Evolutionary conservation across 768 basidiomycete species (phyloP).

Genomic region (Trichaptum fuscoviolaceum): DNA sequence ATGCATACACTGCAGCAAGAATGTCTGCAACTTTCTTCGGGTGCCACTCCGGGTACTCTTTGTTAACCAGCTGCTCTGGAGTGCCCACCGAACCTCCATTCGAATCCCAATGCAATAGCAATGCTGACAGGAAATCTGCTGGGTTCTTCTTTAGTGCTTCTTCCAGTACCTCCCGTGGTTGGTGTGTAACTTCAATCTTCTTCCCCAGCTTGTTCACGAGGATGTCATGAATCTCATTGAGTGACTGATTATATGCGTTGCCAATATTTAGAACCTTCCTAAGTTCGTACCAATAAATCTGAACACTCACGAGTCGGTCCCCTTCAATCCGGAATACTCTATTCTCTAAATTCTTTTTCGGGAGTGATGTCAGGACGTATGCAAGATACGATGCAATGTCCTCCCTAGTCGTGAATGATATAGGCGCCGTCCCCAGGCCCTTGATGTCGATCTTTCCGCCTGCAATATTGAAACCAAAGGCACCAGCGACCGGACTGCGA

Average conservation of each 20-base stretch:
- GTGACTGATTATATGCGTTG: neutral
- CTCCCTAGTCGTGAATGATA: conserved; percentile 14
- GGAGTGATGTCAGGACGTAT: conserved; percentile 14
- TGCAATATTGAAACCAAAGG: conserved; percentile 10
- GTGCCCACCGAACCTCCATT: conserved; percentile 12
- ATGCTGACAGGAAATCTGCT: conserved; percentile 5
- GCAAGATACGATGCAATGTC: conserved; percentile 19
- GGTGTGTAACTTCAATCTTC: conserved; percentile 14
- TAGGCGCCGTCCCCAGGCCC: conserved; percentile 11
- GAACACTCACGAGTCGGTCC: conserved; percentile 8
- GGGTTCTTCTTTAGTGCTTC: conserved; percentile 13
- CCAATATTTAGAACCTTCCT: neutral
- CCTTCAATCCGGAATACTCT: conserved; percentile 9
- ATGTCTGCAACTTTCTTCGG: conserved; percentile 12
- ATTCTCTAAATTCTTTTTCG: conserved; percentile 10
- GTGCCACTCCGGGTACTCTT: conserved; percentile 17
- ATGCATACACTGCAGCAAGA: neutral
- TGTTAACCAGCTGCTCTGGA: conserved; percentile 10
- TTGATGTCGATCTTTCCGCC: conserved; percentile 14
- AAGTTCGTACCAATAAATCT: too few relatives aligned
- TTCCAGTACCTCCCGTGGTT: conserved; percentile 10
- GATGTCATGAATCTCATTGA: conserved; percentile 16
- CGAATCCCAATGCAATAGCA: conserved; percentile 9
- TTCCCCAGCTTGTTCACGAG: conserved; percentile 16
- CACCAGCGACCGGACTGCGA: conserved; percentile 3